A percentile compares a stretch with the other conserved stretches of the same genome.
These are phyloP conservation scores for Raffaelea arxii DNA, from an alignment of 2,329 filamentous ascomycete genomes.

Conservation along the genomic window DNA sequence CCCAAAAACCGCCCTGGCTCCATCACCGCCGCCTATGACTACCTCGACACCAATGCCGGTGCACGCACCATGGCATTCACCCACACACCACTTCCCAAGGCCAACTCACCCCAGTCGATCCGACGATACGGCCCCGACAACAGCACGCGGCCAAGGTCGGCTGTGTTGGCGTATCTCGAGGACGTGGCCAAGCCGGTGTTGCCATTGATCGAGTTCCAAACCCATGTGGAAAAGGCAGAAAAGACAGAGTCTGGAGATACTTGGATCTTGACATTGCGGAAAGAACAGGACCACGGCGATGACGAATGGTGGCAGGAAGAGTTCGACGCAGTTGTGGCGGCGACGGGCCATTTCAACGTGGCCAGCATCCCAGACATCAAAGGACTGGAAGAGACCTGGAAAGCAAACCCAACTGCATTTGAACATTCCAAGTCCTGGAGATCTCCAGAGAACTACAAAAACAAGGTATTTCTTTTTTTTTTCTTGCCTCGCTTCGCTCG, in stretches of 20 bases:
- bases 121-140: slow-evolving; percentile 1
- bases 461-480: too few species aligned
- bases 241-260: slow-evolving; percentile 31
- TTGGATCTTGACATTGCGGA: slow-evolving; percentile 39
- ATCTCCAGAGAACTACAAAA: slow-evolving; percentile 15
- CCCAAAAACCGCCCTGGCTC: neutral
- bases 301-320: slow-evolving; percentile 27
- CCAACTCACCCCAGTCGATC: slow-evolving; percentile 1
- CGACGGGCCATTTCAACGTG: slow-evolving; percentile 29
- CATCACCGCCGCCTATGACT: neutral
- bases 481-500: too few species aligned
- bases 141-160: slow-evolving; percentile 3
- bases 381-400: slow-evolving; percentile 26
- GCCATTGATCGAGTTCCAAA: neutral
- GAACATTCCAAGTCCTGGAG: slow-evolving; percentile 30
- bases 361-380: slow-evolving; percentile 27
- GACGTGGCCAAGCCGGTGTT: neutral
- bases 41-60: slow-evolving; percentile 6
- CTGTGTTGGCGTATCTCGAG: slow-evolving; percentile 3
- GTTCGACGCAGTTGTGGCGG: slow-evolving; percentile 30
- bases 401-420: slow-evolving; percentile 24
- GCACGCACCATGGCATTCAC: slow-evolving; percentile 8
- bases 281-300: slow-evolving; percentile 13
- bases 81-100: slow-evolving; percentile 3
- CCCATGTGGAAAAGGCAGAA: slow-evolving; percentile 35